phyloP scores from a whole-genome alignment of 2,329 filamentous ascomycete genomes.

The Hymenotorrendiella dingleyae region DNA sequence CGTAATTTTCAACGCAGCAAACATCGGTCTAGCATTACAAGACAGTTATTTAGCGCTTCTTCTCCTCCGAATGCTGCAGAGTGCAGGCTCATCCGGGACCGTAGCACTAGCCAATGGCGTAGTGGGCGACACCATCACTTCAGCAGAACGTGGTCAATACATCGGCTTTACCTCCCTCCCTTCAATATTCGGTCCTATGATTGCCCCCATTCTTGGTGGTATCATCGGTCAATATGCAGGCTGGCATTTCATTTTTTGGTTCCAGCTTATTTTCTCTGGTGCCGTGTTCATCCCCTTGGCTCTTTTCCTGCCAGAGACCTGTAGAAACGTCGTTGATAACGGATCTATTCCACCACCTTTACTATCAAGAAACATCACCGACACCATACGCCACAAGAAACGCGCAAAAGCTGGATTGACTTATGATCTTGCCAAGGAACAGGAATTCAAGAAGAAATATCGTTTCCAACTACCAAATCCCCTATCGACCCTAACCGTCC shows the following conservation, averaged over 20 bases:
- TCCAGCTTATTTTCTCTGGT: conserved; percentile 17
- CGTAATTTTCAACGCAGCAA: conserved; percentile 46
- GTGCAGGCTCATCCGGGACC: conserved; percentile 51
- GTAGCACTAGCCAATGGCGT: conserved; percentile 53
- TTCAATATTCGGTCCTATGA: conserved; percentile 41
- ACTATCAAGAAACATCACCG: conserved; percentile 51
- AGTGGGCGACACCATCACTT: conserved; percentile 57
- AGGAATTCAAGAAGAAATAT: conserved; percentile 29
- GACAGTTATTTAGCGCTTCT: conserved; percentile 45
- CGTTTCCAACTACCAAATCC: conserved; percentile 33
- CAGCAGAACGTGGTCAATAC: conserved; percentile 56
- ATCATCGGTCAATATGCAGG: conserved; percentile 18
- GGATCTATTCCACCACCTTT: conserved; percentile 49
- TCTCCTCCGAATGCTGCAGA: conserved; percentile 47
- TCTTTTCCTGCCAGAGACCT: conserved; percentile 46
- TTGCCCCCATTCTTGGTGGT: conserved; percentile 24
- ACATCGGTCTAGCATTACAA: conserved; percentile 47
- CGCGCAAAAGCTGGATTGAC: conserved; percentile 10
- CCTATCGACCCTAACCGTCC: conserved; percentile 35
- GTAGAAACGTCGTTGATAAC: conserved; percentile 44
- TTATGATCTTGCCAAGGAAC: conserved; percentile 19
- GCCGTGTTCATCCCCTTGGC: conserved; percentile 18
- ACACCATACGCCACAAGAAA: conserved; percentile 23
- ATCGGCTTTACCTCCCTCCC: conserved; percentile 56
- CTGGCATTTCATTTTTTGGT: conserved; percentile 46